Evolutionary conservation across 139 green algal genomes (phyloP), one percentile per base, ranked within the genome.

Genomic region (Haematococcus sp.): DNA sequence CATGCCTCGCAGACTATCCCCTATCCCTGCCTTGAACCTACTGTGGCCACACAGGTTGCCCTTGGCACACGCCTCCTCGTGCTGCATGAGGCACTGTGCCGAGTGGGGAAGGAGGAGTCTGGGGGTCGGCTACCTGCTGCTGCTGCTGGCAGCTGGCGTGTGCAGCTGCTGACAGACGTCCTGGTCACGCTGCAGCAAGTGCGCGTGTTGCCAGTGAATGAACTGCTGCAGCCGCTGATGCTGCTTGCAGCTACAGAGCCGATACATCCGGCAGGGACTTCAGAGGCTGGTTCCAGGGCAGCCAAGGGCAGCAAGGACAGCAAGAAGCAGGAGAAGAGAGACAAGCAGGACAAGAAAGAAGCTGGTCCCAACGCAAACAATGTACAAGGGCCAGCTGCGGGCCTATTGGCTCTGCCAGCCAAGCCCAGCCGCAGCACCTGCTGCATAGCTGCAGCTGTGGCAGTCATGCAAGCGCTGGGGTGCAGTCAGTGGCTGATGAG

Each of bases 11-110:
- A n/a, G n/a, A n/a, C n/a, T n/a, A n/a, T n/a, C n/a, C n/a, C n/a
- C n/a, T n/a, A n/a, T n/a, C n/a, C n/a, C n/a, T n/a, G 25, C 25
- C 27, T 19, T 34, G 20, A 16, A 3, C 58, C n/a, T 65, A 20
- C 40, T 49, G 40, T 11, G 7, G 58, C 11, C 25, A 4, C 28
- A 3, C 63, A 70, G 63, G 63, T 70, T 3, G 63, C 35, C n/a
- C 63, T 70, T 19, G 63, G 63, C 5, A 70, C 63, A 9, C 52
- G 27, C 11, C 20, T 70, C 35, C 22, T 70, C 3, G 35, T 58
- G 3, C 35, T 70, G 22, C 28, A 59, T 35, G 4, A 34, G 2
- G 20, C 17, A 22, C 20, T 70, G 35, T 9, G 16, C 16, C n/a
- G 58, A 40, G 58, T 23, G 58, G n/a, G 7, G 9, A 25, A 60